Percentiles rank a stretch among this genome's conserved stretches.
Conservation (phyloP, 176 grass and related monocot species). For the Triticum timopheevii region DNA sequence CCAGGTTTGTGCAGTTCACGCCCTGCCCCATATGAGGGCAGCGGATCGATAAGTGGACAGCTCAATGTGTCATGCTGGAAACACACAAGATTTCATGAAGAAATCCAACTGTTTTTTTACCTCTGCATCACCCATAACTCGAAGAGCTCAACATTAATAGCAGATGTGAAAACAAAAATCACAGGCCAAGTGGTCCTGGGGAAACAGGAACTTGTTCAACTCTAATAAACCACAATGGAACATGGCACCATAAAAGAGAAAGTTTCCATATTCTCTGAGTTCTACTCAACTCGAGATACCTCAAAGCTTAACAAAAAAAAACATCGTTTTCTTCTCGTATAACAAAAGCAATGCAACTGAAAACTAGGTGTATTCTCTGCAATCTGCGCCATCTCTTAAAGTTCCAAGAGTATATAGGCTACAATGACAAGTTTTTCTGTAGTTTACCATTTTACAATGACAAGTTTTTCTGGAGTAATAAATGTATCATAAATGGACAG, state of each 20-base stretch:
- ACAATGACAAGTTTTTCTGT: too few species aligned
- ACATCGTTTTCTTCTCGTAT: not conserved
- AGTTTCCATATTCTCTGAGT: not conserved
- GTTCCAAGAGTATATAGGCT: not conserved
- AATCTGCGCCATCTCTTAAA: not conserved
- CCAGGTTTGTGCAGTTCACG: slow-evolving; percentile 45
- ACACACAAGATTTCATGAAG: not conserved
- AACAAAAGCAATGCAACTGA: not conserved
- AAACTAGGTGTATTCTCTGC: not conserved
- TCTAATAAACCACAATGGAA: too few species aligned
- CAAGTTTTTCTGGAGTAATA: too few species aligned
- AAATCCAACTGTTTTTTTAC: not conserved
- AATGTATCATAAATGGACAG: too few species aligned
- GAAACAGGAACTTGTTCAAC: too few species aligned
- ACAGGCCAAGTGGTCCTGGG: too few species aligned
- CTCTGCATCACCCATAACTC: not conserved
- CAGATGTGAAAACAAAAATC: not conserved
- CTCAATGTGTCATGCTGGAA: slow-evolving; percentile 61
- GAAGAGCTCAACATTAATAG: not conserved
- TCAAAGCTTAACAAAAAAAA: not conserved
- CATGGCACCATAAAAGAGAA: not conserved
- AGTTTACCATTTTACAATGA: too few species aligned
- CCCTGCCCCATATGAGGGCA: slow-evolving; percentile 88
- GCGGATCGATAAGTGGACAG: slow-evolving; percentile 76
- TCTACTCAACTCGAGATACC: slow-evolving; percentile 13